phyloP scores from a whole-genome alignment of 192 early-diverging fungal species.

The Backusella psychrophila region DNA sequence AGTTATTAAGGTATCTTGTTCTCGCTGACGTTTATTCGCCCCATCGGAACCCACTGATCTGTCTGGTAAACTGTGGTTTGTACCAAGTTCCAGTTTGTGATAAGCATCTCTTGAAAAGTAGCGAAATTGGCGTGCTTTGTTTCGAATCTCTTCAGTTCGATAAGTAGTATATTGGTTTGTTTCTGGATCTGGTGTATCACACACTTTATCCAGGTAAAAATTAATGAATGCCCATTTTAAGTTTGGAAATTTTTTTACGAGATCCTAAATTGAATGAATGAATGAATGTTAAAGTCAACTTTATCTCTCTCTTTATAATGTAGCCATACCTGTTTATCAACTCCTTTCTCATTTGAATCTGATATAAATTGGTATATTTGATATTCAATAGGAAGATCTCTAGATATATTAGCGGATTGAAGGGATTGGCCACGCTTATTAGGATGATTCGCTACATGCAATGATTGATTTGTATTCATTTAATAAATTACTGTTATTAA shows the following conservation, averaged over 20 bases:
- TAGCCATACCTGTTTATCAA: not conserved
- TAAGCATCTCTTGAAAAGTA: not conserved
- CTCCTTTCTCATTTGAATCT: not conserved
- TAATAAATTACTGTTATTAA: not conserved
- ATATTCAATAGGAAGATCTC: conserved; percentile 9
- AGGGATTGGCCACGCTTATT: not conserved
- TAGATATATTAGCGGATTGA: not conserved
- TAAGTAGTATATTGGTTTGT: not conserved
- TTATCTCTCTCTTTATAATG: not conserved
- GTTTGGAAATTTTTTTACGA: not conserved
- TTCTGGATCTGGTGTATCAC: not conserved
- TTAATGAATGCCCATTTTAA: not conserved
- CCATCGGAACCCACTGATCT: not conserved
- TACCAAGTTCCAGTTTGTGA: not conserved
- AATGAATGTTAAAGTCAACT: not conserved
- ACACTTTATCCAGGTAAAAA: not conserved
- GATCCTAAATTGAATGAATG: not conserved
- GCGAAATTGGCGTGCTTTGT: not conserved
- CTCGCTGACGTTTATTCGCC: not conserved
- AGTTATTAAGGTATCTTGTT: not conserved
- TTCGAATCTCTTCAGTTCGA: not conserved
- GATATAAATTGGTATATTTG: not conserved
- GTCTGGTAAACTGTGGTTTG: not conserved
- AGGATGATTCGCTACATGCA: not conserved
- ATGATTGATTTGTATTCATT: not conserved